These are phyloP conservation scores for Musa schizocarpa DNA, from an alignment of 176 grass and related monocot genomes.

Conservation along the genomic window DNA sequence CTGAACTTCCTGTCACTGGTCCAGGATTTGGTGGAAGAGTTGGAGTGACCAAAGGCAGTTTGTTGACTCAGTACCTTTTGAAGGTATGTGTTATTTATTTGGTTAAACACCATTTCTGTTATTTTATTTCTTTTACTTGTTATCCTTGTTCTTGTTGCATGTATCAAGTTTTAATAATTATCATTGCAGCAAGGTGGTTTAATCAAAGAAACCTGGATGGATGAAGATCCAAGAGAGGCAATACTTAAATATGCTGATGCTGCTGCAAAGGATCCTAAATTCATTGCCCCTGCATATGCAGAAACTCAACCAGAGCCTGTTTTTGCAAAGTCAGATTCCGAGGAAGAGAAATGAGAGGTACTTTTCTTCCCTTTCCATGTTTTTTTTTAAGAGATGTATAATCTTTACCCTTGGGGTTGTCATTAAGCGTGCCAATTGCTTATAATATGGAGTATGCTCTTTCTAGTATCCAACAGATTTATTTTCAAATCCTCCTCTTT, in stretches of 20 bases:
- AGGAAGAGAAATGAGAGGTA: conserved; percentile 51
- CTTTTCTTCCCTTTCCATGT: background rate
- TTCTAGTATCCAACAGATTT: background rate
- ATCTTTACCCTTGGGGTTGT: background rate
- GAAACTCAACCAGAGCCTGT: conserved; percentile 78
- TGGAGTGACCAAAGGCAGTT: conserved; percentile 83
- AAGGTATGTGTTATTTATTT: conserved; percentile 43
- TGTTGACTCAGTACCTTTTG: conserved; percentile 88
- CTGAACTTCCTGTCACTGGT: conserved; percentile 78
- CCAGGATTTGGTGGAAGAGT: conserved; percentile 91
- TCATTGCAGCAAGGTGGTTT: conserved; percentile 89
- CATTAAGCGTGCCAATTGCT: too few species aligned
- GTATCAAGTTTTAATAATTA: conserved; percentile 6
- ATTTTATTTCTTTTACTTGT: background rate
- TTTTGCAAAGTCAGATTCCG: conserved; percentile 81
- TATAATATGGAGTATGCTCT: too few species aligned
- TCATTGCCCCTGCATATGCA: conserved; percentile 88
- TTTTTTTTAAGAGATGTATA: background rate
- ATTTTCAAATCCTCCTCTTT: background rate
- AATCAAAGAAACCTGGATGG: conserved; percentile 98
- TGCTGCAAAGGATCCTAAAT: conserved; percentile 85
- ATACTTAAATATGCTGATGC: conserved; percentile 93
- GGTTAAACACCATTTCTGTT: background rate
- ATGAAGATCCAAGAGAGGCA: conserved; percentile 97
- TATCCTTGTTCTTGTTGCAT: background rate